Conservation (phyloP, 1,284 basidiomycete species). For the Ganoderma meredithae region DNA sequence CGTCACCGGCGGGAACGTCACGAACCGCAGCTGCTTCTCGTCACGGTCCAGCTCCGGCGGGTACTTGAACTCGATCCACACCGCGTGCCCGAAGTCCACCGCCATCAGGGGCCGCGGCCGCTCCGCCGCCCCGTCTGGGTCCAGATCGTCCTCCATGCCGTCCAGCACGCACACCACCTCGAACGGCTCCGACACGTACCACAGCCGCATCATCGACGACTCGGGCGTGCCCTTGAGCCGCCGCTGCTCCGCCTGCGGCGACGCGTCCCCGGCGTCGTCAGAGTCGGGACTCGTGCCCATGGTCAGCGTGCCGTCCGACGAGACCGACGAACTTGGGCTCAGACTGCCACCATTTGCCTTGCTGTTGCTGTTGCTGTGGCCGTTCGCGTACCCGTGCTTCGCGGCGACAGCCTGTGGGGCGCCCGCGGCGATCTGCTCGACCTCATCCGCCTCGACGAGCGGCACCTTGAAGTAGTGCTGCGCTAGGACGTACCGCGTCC, state of each 20-base stretch:
- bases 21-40: constrained; percentile 66
- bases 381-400: constrained; percentile 10
- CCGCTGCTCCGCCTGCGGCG: constrained; percentile 19
- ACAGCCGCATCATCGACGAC: constrained; percentile 60
- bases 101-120: constrained; percentile 72
- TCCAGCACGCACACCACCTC: constrained; percentile 74
- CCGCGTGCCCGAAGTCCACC: constrained; percentile 81
- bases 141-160: constrained; percentile 46
- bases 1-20: constrained; percentile 68
- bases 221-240: constrained; percentile 10
- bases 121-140: constrained; percentile 46
- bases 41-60: constrained; percentile 39
- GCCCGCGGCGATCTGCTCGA: constrained; percentile 16
- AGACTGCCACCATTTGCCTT: not conserved
- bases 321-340: constrained; percentile 15
- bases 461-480: constrained; percentile 80
- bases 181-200: constrained; percentile 75
- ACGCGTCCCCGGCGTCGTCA: constrained; percentile 8
- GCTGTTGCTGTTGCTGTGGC: constrained; percentile 11
- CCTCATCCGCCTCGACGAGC: constrained; percentile 35
- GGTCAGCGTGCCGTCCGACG: constrained; percentile 1
- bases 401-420: constrained; percentile 22
- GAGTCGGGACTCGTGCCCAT: not conserved
- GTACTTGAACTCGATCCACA: constrained; percentile 71
- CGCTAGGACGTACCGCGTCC: constrained; percentile 69